Evolutionary conservation across 1,139 yeast species (phyloP).

Genomic region (Geotrichum reessii): DNA sequence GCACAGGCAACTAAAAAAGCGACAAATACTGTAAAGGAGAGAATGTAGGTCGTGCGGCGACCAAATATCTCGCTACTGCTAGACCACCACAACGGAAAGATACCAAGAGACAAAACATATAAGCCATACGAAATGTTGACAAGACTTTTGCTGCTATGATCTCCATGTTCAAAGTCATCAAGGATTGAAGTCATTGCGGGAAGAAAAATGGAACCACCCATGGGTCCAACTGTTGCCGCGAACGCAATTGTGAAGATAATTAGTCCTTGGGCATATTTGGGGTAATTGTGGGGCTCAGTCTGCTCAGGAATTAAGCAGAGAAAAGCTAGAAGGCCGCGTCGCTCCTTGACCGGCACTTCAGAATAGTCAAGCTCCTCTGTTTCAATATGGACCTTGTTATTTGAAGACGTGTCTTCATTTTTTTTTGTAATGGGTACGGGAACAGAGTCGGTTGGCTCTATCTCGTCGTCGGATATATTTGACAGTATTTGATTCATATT

Average conservation of each 20-base stretch:
- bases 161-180: constrained; percentile 30
- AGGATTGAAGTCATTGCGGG: constrained; percentile 55
- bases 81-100: constrained; percentile 89
- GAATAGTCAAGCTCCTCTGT: not conserved
- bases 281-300: constrained; percentile 64
- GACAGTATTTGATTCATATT: not conserved
- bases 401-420: not conserved
- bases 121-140: constrained; percentile 80
- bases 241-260: constrained; percentile 62
- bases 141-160: constrained; percentile 39
- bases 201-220: constrained; percentile 82
- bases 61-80: constrained; percentile 66
- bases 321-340: constrained; percentile 28
- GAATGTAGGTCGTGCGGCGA: constrained; percentile 63
- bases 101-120: constrained; percentile 65
- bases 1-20: constrained; percentile 73
- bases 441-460: not conserved
- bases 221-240: constrained; percentile 79
- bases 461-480: not conserved
- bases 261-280: constrained; percentile 44
- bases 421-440: not conserved
- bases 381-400: not conserved
- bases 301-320: constrained; percentile 63
- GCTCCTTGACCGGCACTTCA: constrained; percentile 22
- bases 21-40: constrained; percentile 58